Evolutionary conservation across 2,329 filamentous ascomycete genomes (phyloP), one percentile per base, ranked within the genome.

Genomic region (Macroventuria anomochaeta): DNA sequence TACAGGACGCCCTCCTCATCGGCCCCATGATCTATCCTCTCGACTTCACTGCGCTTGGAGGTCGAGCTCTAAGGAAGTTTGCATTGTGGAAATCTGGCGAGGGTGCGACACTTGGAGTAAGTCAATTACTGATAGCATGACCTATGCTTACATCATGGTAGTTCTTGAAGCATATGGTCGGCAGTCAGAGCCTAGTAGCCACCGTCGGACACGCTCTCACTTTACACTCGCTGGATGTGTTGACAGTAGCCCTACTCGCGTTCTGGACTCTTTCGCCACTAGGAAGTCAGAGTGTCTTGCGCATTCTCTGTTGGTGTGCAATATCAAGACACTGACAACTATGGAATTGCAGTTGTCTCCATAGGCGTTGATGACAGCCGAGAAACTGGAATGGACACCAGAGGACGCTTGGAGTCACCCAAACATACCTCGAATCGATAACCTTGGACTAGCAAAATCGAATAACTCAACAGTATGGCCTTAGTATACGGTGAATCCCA

Each of bases 171-270:
- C 26, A 23, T 2, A 5, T 53, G 2, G 8, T 46, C 18, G 43
- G 42, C 4, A 47, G 50, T n/a, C 50, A 47, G 18, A 53, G 50
- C n/a, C 38, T 47, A 11, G 50, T 53, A 3, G 18, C 41, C 20
- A 18, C 50, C 5, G 18, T 41, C 12, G 34, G 36, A 29, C 12
- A 28, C n/a, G 42, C 42, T 3, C 13, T 42, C 8, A 34, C 29
- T 2, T 18, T 53, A 7, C 42, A 31, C 12, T 37, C 50, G 5
- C n/a, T 25, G 5, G 33, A 41, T 12, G 7, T 36, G 8, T 5
- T 53, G 5, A 28, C 50, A 7, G 8, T 53, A 3, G 8, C n/a
- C 5, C 18, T 53, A 4, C 42, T 53, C 31, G 3, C 38, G 6
- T 15, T 53, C 23, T 53, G 50, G 50, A 13, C 23, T n/a, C 37